Evolutionary conservation across 257 asterid genomes (phyloP).

Genomic region (Scutellaria barbata): DNA sequence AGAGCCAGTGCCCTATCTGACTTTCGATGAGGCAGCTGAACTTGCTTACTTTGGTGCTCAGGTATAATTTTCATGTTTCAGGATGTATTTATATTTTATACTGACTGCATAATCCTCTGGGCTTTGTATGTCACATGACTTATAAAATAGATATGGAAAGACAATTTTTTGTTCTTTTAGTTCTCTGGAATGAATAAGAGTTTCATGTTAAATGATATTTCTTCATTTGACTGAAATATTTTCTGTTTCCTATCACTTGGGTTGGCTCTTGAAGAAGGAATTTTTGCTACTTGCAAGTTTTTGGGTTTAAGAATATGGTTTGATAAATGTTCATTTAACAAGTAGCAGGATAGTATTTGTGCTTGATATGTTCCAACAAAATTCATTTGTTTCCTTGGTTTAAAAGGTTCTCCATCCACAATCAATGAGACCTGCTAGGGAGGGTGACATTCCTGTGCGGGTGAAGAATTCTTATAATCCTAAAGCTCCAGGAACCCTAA

Average conservation of each 20-base stretch:
- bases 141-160: too few relatives aligned
- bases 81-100: too few relatives aligned
- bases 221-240: too few relatives aligned
- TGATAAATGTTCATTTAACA: too few relatives aligned
- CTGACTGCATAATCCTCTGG: too few relatives aligned
- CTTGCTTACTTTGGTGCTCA: slow-evolving; percentile 84
- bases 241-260: too few relatives aligned
- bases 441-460: slow-evolving; percentile 75
- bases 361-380: background rate
- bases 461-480: slow-evolving; percentile 87
- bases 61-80: slow-evolving; percentile 38
- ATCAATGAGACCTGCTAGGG: slow-evolving; percentile 88
- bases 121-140: too few relatives aligned
- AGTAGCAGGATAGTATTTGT: background rate
- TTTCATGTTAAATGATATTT: too few relatives aligned
- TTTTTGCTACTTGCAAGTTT: too few relatives aligned
- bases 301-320: too few relatives aligned
- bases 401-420: slow-evolving; percentile 76
- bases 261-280: too few relatives aligned
- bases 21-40: slow-evolving; percentile 82
- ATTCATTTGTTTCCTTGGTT: too few relatives aligned
- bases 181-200: background rate
- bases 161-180: background rate
- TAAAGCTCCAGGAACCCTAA: slow-evolving; percentile 77
- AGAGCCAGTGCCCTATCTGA: slow-evolving; percentile 65